Percentiles rank a stretch among this genome's conserved stretches.
Conservation (phyloP, 2,329 filamentous ascomycete species). For the Phaeoacremonium minimum region DNA sequence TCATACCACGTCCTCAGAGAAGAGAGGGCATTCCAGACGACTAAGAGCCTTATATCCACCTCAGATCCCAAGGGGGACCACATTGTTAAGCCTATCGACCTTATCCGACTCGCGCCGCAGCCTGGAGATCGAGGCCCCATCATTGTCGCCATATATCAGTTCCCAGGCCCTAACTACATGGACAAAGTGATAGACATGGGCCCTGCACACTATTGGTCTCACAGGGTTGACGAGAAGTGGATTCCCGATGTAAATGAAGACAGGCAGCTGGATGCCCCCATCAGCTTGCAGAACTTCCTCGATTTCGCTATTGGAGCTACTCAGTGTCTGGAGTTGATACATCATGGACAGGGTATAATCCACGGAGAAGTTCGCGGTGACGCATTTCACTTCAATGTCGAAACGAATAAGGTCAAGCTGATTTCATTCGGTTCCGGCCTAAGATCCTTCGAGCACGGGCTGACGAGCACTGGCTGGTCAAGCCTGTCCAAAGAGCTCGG, state of each 20-base stretch:
- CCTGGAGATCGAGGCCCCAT: constrained; percentile 67
- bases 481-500: constrained; percentile 77
- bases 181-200: constrained; percentile 70
- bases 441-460: constrained; percentile 83
- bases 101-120: constrained; percentile 65
- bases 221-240: constrained; percentile 47
- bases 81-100: constrained; percentile 76
- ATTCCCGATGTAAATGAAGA: constrained; percentile 37
- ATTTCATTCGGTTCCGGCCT: constrained; percentile 83
- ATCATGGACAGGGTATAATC: constrained; percentile 80
- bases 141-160: constrained; percentile 76
- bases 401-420: constrained; percentile 69
- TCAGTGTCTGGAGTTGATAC: constrained; percentile 83
- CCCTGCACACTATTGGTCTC: constrained; percentile 62
- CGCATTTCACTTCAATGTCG: constrained; percentile 79
- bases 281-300: constrained; percentile 73
- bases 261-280: constrained; percentile 50
- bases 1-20: constrained; percentile 79
- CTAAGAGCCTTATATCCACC: constrained; percentile 65
- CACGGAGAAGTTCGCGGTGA: constrained; percentile 90
- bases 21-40: constrained; percentile 82
- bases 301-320: constrained; percentile 88
- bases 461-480: constrained; percentile 83
- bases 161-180: constrained; percentile 71
- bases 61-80: constrained; percentile 71